Base-by-base conservation (phyloP, 2,329 filamentous ascomycete species). In the Talaromyces sp. region DNA sequence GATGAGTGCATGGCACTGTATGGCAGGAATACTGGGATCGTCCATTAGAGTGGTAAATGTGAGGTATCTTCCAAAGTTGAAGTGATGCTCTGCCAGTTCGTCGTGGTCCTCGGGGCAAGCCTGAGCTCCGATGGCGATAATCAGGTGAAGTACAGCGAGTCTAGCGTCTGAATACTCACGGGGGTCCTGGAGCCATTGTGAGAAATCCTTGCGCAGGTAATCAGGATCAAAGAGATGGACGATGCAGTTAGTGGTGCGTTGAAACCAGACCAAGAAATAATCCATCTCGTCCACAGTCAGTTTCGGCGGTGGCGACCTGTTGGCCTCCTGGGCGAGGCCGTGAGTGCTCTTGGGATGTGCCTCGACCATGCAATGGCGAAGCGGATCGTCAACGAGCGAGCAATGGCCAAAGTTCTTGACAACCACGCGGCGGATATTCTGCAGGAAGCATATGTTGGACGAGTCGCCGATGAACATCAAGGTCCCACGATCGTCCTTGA, bases 1-100 rank as follows among this genome's bases (percentile, higher is more conserved):
- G n/a, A 83, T 76, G 16, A 83, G 66, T 5, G 80, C 73, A 65
- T 83, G 83, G 1, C 80, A 81, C 65, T 83, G 81, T 2, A 84
- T 81, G 0, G 80, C 82, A 54, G 78, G 72, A 2, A 82, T 74
- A 59, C 79, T 82, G 59, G 75, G 74, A n/a, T 76, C 72, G 53
- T 77, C 72, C 64, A 75, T 74, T 27, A 75, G 66, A 2, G 66
- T 69, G 8, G 71, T 68, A 5, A 72, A 68, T 5, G 75, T 70
- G 8, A 75, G 61, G 47, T 73, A 70, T 4, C 74, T 72, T 4
- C 73, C 75, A 56, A 75, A 73, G 54, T 70, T 70, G 62, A 76
- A 77, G 33, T 73, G 74, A 0, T 27, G 65, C 50, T 75, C 70
- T 0, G 75, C 75, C 9, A 72, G 57, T 0, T 66, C 67, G n/a